Conservation (phyloP, 352 stramenopile species). For the Thalassiosira mediterranea region DNA sequence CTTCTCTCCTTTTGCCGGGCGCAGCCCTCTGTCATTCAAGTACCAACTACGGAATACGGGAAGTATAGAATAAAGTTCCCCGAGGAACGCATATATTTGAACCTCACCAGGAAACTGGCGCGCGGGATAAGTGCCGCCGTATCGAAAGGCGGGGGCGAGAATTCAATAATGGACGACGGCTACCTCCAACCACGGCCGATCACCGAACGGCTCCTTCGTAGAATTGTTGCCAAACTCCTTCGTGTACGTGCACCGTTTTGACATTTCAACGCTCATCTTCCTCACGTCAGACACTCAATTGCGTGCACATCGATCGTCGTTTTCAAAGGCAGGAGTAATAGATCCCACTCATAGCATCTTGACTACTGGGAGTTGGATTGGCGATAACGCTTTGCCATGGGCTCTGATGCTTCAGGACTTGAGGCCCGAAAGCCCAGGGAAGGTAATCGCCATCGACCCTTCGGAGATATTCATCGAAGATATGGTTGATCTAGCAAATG, state of each 20-base stretch:
- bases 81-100: slow-evolving; percentile 6
- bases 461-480: slow-evolving; percentile 1
- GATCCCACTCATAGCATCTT: slow-evolving; percentile 10
- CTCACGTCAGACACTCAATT: too few species aligned
- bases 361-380: slow-evolving; percentile 13
- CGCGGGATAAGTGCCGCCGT: too few species aligned
- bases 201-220: slow-evolving; percentile 9
- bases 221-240: slow-evolving; percentile 17
- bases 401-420: not conserved
- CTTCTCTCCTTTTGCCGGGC: too few species aligned
- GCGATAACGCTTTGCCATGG: slow-evolving; percentile 13
- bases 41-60: too few species aligned
- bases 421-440: not conserved
- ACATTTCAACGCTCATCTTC: too few species aligned
- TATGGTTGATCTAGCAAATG: slow-evolving; percentile 8
- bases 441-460: slow-evolving; percentile 16
- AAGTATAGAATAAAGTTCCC: slow-evolving; percentile 8
- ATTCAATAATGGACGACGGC: not conserved
- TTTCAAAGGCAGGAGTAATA: slow-evolving; percentile 3
- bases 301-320: too few species aligned
- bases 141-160: too few species aligned
- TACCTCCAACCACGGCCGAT: not conserved
- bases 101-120: too few species aligned
- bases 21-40: too few species aligned
- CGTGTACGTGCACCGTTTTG: too few species aligned